Base-by-base conservation (phyloP, 306 rosid genomes). In the Cucurbita argyrosperma region DNA sequence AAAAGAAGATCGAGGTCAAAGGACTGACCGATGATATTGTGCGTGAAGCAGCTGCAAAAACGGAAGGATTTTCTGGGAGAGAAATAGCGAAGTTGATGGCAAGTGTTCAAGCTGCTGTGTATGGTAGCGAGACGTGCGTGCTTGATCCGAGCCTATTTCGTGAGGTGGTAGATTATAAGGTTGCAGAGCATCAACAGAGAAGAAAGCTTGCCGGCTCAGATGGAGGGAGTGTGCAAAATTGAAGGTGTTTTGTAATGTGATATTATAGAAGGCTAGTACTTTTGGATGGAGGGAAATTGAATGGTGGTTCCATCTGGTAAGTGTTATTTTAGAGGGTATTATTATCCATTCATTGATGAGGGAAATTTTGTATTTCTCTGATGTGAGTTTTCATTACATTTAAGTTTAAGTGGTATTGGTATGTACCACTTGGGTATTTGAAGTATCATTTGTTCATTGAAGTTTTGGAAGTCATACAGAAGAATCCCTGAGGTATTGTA, bases 11-110 rank as follows among this genome's bases (percentile, higher is more conserved):
- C 26, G 97, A 91, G 84, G 78, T 91, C 6, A 89, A 91, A 81
- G 99, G 96, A 57, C 57, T 91, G 89, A 85, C 83, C 0, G 99
- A 94, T 71, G 96, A 89, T 53, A 83, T 89, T 58, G 35, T 91
- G n/a, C 88, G 69, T 72, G 96, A 91, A 83, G 97, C 97, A 8
- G 99, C 97, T 2, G 84, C 87, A 0, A 91, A 91, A 83, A 91
- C 90, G 0, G 92, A 83, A 0, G 97, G 99, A 42, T 94, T 94
- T 81, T 94, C 99, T 3, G 97, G 99, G 64, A 89, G 99, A 76
- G 96, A 94, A 80, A 89, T 89, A 83, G 99, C 99, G 2, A 94
- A 94, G 85, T 42, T 94, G 82, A 89, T 94, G 99, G 99, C 99
- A 4, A 83, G 97, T 72, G 96, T 94, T 35, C 99, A 89, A 76